Percentiles rank a stretch among this genome's conserved stretches.
These are phyloP conservation scores for Corymbia maculata DNA, from an alignment of 345 rosid genomes.

Conservation along the genomic window DNA sequence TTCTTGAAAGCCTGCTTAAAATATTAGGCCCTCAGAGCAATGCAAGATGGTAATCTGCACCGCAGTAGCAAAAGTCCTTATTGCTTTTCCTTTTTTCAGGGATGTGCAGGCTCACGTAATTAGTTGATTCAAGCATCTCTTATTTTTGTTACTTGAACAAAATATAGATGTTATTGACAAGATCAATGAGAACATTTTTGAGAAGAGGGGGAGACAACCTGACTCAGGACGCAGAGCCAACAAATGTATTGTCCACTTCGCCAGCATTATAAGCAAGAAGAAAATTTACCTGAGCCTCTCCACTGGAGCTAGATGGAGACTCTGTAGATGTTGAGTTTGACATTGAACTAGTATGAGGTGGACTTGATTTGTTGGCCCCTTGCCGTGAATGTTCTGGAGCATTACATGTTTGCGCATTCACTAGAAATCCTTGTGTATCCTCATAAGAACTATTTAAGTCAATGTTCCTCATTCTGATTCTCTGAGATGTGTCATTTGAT, in stretches of 20 bases:
- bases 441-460: conserved; percentile 53
- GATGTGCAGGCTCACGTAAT: neutral
- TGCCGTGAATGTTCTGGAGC: conserved; percentile 15
- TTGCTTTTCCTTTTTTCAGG: neutral
- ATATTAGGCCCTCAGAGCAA: neutral
- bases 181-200: neutral
- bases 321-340: conserved; percentile 46
- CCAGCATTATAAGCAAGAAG: neutral
- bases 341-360: conserved; percentile 33
- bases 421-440: conserved; percentile 27
- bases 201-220: neutral
- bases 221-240: neutral
- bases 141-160: neutral
- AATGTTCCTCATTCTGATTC: conserved; percentile 30
- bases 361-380: conserved; percentile 34
- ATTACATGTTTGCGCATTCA: conserved; percentile 19
- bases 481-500: conserved; percentile 4
- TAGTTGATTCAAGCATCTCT: neutral
- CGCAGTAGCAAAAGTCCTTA: neutral
- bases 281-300: conserved; percentile 48
- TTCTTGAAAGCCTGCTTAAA: neutral
- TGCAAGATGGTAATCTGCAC: neutral
- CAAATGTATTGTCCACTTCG: neutral
- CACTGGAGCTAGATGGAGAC: conserved; percentile 59
- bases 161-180: neutral